Evolutionary conservation across 1,139 yeast species (phyloP).

Genomic region (Maudiozyma humilis): DNA sequence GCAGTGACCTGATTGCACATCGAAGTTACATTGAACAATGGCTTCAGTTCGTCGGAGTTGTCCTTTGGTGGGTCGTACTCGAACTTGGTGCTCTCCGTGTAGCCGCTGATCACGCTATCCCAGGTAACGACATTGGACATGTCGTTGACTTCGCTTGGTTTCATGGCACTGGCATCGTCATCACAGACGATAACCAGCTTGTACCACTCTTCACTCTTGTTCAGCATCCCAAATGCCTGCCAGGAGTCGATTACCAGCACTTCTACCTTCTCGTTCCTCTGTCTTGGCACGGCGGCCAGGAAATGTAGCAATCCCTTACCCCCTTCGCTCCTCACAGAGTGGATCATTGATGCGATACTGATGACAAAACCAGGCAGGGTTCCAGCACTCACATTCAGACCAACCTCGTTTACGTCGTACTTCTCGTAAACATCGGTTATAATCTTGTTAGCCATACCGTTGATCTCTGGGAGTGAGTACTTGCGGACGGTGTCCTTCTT

Average conservation of each 20-base stretch:
- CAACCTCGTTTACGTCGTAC: conserved; percentile 19
- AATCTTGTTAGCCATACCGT: conserved; percentile 24
- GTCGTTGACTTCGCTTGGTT: conserved; percentile 3
- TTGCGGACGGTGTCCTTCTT: conserved; percentile 11
- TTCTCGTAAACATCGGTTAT: conserved; percentile 6
- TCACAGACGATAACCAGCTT: conserved; percentile 31
- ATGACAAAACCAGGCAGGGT: conserved; percentile 29
- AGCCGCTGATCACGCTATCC: conserved; percentile 24
- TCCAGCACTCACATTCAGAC: conserved; percentile 26
- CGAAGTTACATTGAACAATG: conserved; percentile 19
- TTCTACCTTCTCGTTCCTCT: conserved; percentile 25
- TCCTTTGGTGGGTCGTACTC: conserved; percentile 33
- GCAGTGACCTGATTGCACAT: conserved; percentile 21
- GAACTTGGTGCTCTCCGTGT: conserved; percentile 14
- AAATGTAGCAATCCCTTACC: conserved; percentile 23
- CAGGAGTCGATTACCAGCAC: conserved; percentile 29
- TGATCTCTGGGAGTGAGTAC: conserved; percentile 13
- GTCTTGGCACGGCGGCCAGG: conserved; percentile 30
- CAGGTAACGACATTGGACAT: conserved; percentile 21
- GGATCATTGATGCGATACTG: conserved; percentile 30
- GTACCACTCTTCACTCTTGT: conserved; percentile 29
- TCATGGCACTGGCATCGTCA: conserved; percentile 8
- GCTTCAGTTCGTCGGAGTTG: conserved; percentile 31
- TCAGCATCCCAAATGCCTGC: conserved; percentile 17
- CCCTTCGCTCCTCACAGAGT: conserved; percentile 11